Conservation (phyloP, 164 flowering plant genomes). For the Dillenia turbinata region DNA sequence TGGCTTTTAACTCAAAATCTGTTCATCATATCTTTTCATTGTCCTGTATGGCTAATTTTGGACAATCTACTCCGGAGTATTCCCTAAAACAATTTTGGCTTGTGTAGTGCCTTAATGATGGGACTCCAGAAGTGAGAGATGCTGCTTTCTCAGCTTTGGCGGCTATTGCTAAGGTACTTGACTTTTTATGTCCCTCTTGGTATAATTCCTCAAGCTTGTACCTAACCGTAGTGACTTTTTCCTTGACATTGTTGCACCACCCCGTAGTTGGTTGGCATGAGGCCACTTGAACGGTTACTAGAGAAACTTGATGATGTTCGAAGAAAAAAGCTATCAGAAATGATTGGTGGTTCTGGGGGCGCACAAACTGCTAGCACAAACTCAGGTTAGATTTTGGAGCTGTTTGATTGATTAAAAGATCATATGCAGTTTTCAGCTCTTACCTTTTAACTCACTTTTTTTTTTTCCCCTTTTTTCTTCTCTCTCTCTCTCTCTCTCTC, state of each 20-base stretch:
- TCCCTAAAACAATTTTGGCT: conserved; percentile 5
- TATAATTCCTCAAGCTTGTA: neutral
- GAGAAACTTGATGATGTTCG: conserved; percentile 99
- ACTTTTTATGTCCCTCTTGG: neutral
- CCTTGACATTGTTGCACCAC: neutral
- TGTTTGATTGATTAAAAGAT: no score
- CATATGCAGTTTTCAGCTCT: neutral
- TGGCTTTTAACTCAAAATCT: no score
- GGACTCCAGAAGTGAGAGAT: conserved; percentile 98
- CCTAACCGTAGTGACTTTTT: neutral
- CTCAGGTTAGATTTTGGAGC: conserved; percentile 41
- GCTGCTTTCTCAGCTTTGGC: conserved; percentile 94
- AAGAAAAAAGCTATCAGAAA: conserved; percentile 85
- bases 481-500: neutral
- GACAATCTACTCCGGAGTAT: no score
- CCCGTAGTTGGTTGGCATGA: conserved; percentile 89
- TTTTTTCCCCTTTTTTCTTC: conserved; percentile 1
- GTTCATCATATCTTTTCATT: no score
- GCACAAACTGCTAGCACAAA: conserved; percentile 29
- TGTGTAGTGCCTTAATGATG: conserved; percentile 86
- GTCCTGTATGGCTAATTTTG: no score
- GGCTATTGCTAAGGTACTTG: conserved; percentile 86
- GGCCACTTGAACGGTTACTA: conserved; percentile 85
- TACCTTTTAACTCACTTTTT: neutral
- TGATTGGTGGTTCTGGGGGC: conserved; percentile 75